Evolutionary conservation across 257 asterid genomes (phyloP).

Genomic region (Fraxinus anomala): DNA sequence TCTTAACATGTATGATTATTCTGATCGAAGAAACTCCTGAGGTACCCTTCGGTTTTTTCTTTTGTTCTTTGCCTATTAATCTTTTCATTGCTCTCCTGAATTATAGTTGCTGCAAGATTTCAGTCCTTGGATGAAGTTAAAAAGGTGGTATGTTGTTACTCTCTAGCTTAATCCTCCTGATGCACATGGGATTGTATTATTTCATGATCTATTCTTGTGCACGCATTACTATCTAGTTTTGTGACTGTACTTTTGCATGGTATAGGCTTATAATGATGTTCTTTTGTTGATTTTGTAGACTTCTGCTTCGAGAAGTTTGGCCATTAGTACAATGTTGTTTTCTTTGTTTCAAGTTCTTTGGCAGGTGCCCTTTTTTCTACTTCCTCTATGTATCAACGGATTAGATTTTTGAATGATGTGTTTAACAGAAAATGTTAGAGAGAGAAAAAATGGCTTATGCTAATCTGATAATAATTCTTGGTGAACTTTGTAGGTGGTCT

Average conservation of each 20-base stretch:
- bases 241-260: not conserved
- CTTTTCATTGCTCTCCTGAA: not conserved
- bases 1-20: not conserved
- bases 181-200: not conserved
- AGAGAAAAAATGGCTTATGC: not conserved
- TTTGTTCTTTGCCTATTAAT: not conserved
- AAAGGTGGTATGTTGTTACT: conserved; percentile 31
- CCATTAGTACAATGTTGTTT: conserved; percentile 42
- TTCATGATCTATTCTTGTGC: conserved; percentile 4
- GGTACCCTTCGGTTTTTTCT: not conserved
- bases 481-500: conserved; percentile 41
- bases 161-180: conserved; percentile 12
- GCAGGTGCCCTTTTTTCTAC: conserved; percentile 43
- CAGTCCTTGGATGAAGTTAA: conserved; percentile 29
- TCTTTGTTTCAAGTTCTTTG: conserved; percentile 51
- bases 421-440: not conserved
- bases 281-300: conserved; percentile 27
- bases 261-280: conserved; percentile 1
- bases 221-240: conserved; percentile 13
- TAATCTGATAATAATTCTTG: conserved; percentile 6
- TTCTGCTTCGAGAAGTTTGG: conserved; percentile 30
- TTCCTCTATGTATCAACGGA: not conserved
- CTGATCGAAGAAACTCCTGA: not conserved
- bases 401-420: not conserved
- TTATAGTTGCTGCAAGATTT: conserved; percentile 34